A percentile compares a stretch with the other conserved stretches of the same genome.
These are phyloP conservation scores for Malassezia psittaci DNA, from an alignment of 1,284 basidiomycete genomes.

Conservation along the genomic window DNA sequence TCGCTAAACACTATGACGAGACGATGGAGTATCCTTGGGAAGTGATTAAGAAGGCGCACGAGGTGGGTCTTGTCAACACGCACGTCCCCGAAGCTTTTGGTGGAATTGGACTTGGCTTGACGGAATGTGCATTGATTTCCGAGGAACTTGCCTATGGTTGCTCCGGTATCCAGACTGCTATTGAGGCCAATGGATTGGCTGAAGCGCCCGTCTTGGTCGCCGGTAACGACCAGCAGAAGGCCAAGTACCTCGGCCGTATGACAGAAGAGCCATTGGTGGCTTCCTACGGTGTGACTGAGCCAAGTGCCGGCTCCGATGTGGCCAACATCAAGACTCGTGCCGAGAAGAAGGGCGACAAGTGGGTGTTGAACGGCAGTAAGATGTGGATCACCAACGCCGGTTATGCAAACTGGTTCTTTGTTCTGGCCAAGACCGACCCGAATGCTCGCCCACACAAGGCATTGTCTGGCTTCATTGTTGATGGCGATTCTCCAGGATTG, in stretches of 20 bases:
- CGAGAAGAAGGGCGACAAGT: constrained; percentile 53
- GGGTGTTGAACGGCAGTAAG: constrained; percentile 52
- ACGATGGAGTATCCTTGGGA: constrained; percentile 52
- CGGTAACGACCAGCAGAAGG: constrained; percentile 52
- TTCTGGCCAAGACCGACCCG: constrained; percentile 54
- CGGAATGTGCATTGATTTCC: constrained; percentile 52
- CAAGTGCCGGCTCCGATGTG: constrained; percentile 54
- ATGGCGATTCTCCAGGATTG: constrained; percentile 52
- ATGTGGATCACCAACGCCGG: constrained; percentile 53
- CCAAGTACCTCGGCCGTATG: constrained; percentile 55
- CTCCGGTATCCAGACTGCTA: constrained; percentile 53
- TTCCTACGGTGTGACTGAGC: constrained; percentile 54
- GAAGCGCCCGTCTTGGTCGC: constrained; percentile 54
- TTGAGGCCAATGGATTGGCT: constrained; percentile 53
- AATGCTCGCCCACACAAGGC: constrained; percentile 50
- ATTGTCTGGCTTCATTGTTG: constrained; percentile 55
- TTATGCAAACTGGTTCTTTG: constrained; percentile 54
- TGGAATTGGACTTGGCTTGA: constrained; percentile 52
- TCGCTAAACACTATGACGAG: constrained; percentile 49
- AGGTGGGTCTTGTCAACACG: constrained; percentile 39
- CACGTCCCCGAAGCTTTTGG: constrained; percentile 51
- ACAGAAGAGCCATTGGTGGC: constrained; percentile 55
- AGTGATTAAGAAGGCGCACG: constrained; percentile 53
- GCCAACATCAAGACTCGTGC: constrained; percentile 49
- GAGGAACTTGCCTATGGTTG: constrained; percentile 54